These are phyloP conservation scores for Yamagishiella unicocca DNA, from an alignment of 139 green algal species.

Conservation along the genomic window DNA sequence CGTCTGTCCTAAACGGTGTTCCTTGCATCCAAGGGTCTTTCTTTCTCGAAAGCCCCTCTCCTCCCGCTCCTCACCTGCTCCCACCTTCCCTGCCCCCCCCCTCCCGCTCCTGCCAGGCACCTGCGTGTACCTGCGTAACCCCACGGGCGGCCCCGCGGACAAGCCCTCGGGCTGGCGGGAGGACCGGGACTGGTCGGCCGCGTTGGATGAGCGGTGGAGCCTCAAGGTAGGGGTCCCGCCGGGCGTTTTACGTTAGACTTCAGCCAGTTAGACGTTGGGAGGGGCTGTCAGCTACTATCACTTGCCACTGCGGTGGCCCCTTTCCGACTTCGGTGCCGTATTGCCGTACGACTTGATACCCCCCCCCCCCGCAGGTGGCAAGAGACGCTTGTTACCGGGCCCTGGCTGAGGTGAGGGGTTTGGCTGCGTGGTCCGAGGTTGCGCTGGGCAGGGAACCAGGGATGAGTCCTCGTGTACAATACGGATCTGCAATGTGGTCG, in stretches of 20 bases:
- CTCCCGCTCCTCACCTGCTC: too few species aligned
- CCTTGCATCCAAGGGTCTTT: too few species aligned
- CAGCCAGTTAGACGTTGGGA: too few species aligned
- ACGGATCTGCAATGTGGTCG: too few species aligned
- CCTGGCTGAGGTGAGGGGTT: conserved; percentile 59
- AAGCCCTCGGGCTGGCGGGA: conserved; percentile 64
- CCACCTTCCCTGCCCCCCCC: background rate
- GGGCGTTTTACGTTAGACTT: too few species aligned
- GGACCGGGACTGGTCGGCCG: conserved; percentile 69
- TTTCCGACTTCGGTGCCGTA: background rate
- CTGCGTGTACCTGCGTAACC: conserved; percentile 36
- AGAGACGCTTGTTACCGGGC: conserved; percentile 77
- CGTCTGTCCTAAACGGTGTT: too few species aligned
- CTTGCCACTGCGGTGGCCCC: background rate
- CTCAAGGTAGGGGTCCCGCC: conserved; percentile 58
- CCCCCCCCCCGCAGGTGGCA: conserved; percentile 61
- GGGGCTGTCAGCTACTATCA: too few species aligned
- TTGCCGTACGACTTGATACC: too few species aligned
- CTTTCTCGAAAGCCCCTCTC: too few species aligned
- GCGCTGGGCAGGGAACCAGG: too few species aligned
- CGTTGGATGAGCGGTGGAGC: conserved; percentile 79
- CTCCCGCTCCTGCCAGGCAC: background rate
- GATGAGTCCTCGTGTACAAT: too few species aligned
- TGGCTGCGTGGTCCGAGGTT: background rate
- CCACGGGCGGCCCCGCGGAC: conserved; percentile 9